Evolutionary conservation across 2,329 filamentous ascomycete species (phyloP).

Genomic region (Tolypocladium pustulatum): DNA sequence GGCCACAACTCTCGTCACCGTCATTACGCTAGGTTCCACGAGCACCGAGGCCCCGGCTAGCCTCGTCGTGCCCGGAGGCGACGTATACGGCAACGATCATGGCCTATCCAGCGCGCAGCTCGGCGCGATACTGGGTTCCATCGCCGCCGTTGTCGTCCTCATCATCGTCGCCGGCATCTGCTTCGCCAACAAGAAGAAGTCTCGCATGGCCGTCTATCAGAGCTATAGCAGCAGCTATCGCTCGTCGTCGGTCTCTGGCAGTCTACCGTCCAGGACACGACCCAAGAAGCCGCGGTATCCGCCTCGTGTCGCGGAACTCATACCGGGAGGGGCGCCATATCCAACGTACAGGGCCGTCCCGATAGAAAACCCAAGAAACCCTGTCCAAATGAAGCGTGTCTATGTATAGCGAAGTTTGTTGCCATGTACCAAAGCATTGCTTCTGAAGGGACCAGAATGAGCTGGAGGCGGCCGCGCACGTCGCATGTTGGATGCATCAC

Average conservation of each 20-base stretch:
- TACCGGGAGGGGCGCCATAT: conserved; percentile 21
- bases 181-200: conserved; percentile 1
- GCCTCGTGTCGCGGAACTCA: conserved; percentile 12
- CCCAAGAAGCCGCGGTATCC: conserved; percentile 4
- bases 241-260: neutral
- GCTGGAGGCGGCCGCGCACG: neutral
- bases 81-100: neutral
- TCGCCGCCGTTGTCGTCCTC: conserved; percentile 26
- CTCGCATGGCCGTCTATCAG: neutral
- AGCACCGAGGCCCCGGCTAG: neutral
- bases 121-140: conserved; percentile 28
- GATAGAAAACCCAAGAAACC: conserved; percentile 18
- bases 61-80: neutral
- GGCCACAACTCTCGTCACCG: neutral
- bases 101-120: conserved; percentile 25
- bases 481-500: neutral
- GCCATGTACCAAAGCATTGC: too few species aligned
- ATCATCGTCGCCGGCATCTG: conserved; percentile 22
- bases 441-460: neutral
- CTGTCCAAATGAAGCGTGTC: conserved; percentile 1
- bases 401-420: neutral
- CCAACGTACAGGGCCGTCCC: conserved; percentile 22
- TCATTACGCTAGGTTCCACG: neutral
- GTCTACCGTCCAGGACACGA: neutral
- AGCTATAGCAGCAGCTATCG: neutral